Conservation (phyloP, 2,329 filamentous ascomycete genomes). For the Chaetomium globosum region DNA sequence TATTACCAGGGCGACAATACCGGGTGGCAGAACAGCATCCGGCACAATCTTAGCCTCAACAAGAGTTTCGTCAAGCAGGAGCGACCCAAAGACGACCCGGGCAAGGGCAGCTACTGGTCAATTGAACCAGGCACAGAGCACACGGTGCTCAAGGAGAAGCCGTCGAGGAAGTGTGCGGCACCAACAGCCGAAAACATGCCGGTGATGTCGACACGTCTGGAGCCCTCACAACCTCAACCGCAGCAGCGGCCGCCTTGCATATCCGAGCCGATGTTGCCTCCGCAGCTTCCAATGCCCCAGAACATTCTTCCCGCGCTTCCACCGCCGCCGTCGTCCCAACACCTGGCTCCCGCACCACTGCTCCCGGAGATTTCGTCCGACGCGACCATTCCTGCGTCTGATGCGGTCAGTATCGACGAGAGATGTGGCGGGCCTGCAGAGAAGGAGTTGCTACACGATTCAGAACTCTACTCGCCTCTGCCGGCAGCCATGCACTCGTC, state of each 20-base stretch:
- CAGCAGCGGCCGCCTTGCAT: conserved; percentile 36
- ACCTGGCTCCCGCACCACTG: conserved; percentile 30
- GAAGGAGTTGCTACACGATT: conserved; percentile 46
- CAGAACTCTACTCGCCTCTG: conserved; percentile 70
- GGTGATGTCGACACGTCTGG: conserved; percentile 60
- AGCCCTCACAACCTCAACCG: conserved; percentile 50
- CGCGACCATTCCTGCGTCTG: conserved; percentile 74
- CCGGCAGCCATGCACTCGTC: conserved; percentile 80
- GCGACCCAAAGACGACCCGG: conserved; percentile 92
- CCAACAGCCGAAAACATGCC: conserved; percentile 60
- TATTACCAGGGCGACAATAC: conserved; percentile 85
- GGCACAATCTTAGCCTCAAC: conserved; percentile 95
- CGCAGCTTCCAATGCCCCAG: conserved; percentile 47
- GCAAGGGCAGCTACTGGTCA: conserved; percentile 96
- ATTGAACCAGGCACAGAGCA: conserved; percentile 88
- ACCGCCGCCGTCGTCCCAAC: conserved; percentile 37
- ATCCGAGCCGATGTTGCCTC: conserved; percentile 54
- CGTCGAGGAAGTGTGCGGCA: conserved; percentile 57
- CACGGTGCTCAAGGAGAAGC: conserved; percentile 87
- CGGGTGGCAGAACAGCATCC: conserved; percentile 99
- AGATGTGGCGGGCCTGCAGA: conserved; percentile 49
- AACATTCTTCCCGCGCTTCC: conserved; percentile 47
- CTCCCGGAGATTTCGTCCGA: conserved; percentile 70
- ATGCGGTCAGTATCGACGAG: conserved; percentile 61
- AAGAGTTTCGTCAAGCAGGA: conserved; percentile 97